A percentile compares a stretch with the other conserved stretches of the same genome.
Evolutionary conservation across 192 early-diverging fungal genomes (phyloP).

Genomic region (Umbelopsis sp.): DNA sequence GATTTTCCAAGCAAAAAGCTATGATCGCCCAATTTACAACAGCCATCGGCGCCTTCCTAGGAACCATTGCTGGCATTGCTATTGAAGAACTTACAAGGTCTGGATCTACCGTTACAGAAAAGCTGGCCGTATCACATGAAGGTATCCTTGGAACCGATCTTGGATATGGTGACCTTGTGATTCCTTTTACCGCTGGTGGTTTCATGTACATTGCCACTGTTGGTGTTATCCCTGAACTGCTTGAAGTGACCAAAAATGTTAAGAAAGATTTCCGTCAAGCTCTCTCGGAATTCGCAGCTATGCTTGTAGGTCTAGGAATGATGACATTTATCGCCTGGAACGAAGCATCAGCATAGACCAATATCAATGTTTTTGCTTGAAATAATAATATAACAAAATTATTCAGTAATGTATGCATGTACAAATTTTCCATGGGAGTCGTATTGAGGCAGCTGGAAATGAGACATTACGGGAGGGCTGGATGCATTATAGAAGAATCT

Average conservation of each 20-base stretch:
- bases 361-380: too few species aligned
- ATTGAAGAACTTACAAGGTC: constrained; percentile 63
- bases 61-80: constrained; percentile 73
- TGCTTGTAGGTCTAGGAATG: constrained; percentile 74
- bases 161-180: constrained; percentile 74
- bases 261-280: constrained; percentile 53
- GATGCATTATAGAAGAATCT: too few species aligned
- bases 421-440: too few species aligned
- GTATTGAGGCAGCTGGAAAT: too few species aligned
- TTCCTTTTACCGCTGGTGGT: constrained; percentile 87
- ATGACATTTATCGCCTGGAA: constrained; percentile 78
- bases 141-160: constrained; percentile 62
- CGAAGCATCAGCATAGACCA: constrained; percentile 47
- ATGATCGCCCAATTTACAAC: constrained; percentile 80
- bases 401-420: too few species aligned
- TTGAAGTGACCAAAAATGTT: constrained; percentile 63
- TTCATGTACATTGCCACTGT: constrained; percentile 88
- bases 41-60: constrained; percentile 79
- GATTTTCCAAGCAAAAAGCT: constrained; percentile 73
- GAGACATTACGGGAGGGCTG: too few species aligned
- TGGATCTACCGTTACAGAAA: neutral
- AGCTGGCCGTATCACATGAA: constrained; percentile 4
- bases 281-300: constrained; percentile 62
- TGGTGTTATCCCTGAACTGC: constrained; percentile 80
- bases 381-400: too few species aligned